Conservation (phyloP, 441 rosid species). For the Dalechampia spathulata region DNA sequence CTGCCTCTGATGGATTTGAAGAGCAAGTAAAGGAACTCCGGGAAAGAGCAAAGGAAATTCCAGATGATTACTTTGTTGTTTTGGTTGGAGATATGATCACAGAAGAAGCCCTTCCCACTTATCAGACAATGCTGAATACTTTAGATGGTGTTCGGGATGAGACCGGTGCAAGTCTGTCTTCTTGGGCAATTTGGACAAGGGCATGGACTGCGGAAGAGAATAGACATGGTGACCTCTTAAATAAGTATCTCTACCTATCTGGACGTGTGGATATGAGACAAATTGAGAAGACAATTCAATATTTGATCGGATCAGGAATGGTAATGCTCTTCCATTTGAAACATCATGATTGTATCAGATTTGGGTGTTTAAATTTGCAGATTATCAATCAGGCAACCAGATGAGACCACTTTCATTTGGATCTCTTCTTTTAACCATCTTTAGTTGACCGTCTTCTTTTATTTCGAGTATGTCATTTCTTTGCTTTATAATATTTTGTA, state of each 20-base stretch:
- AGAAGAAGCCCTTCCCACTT: constrained; percentile 95
- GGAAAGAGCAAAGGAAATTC: constrained; percentile 70
- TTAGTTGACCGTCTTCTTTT: too few relatives aligned
- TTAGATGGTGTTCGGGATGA: constrained; percentile 91
- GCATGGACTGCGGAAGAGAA: constrained; percentile 99
- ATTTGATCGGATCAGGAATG: constrained; percentile 96
- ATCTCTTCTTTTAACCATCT: not conserved
- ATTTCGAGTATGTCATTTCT: too few relatives aligned
- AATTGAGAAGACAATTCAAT: constrained; percentile 90
- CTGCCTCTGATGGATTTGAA: constrained; percentile 73
- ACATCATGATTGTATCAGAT: too few relatives aligned
- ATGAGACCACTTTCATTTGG: too few relatives aligned
- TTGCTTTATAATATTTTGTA: constrained; percentile 19
- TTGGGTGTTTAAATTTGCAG: too few relatives aligned
- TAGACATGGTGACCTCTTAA: constrained; percentile 86
- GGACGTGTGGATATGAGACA: constrained; percentile 96
- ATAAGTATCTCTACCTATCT: constrained; percentile 76
- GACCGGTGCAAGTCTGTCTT: constrained; percentile 76
- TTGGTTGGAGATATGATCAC: constrained; percentile 96
- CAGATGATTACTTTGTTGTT: constrained; percentile 86
- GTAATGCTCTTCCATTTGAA: constrained; percentile 49
- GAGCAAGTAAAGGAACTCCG: constrained; percentile 76
- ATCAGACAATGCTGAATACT: constrained; percentile 83
- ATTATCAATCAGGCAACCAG: too few relatives aligned
- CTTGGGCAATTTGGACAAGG: constrained; percentile 95